Conservation (phyloP, 1,284 basidiomycete species). For the Anthracocystis setariae region DNA sequence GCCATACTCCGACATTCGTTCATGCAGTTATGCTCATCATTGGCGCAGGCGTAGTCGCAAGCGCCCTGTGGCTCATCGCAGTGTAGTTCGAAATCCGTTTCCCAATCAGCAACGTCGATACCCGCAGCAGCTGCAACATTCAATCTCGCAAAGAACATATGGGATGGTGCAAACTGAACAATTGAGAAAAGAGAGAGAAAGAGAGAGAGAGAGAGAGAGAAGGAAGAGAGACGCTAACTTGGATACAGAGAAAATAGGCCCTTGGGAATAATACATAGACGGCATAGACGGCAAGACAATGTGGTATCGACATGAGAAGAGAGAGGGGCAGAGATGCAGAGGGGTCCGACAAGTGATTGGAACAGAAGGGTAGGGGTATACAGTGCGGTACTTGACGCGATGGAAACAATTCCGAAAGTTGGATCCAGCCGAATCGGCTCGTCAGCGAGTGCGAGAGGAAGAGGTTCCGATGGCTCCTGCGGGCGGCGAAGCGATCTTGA, state of each 20-base stretch:
- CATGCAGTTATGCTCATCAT: conserved; percentile 33
- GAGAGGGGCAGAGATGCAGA: not conserved
- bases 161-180: not conserved
- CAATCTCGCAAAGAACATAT: not conserved
- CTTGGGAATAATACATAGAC: not conserved
- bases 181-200: too few species aligned
- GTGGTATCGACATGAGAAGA: not conserved
- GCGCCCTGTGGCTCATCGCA: conserved; percentile 26
- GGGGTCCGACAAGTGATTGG: too few species aligned
- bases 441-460: not conserved
- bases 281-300: not conserved
- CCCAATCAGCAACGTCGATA: too few species aligned
- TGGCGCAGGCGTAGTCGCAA: conserved; percentile 27
- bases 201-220: not conserved
- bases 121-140: too few species aligned
- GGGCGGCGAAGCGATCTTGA: conserved; percentile 21
- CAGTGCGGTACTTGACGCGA: too few species aligned
- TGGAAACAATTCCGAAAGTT: not conserved
- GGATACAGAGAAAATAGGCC: not conserved
- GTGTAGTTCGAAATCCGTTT: conserved; percentile 4
- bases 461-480: not conserved
- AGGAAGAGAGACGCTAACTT: not conserved
- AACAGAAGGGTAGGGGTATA: too few species aligned
- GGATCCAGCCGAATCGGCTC: not conserved
- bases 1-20: conserved; percentile 19